phyloP scores from a whole-genome alignment of 75 land plant genomes.

The Larix kaempferi region DNA sequence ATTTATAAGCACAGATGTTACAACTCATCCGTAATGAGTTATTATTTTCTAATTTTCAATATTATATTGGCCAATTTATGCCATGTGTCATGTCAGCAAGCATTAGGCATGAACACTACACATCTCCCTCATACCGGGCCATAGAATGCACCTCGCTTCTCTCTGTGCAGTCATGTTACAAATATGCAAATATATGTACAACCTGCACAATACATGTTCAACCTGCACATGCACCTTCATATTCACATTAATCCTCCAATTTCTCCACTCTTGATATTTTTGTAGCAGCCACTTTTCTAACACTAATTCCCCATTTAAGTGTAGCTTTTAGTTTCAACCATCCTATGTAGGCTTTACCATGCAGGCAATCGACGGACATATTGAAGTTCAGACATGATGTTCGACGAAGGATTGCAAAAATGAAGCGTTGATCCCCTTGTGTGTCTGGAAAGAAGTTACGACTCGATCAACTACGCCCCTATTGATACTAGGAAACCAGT shows the following conservation, averaged over 20 bases:
- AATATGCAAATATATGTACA: not conserved
- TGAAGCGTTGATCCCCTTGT: conserved; percentile 12
- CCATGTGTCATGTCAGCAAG: not conserved
- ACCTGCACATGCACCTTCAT: not conserved
- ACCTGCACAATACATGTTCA: not conserved
- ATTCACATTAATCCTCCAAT: conserved; percentile 31
- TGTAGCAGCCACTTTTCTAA: conserved; percentile 25
- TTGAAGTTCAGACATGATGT: conserved; percentile 1
- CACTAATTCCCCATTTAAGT: conserved; percentile 27
- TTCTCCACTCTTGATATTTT: conserved; percentile 51
- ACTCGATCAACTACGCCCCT: not conserved
- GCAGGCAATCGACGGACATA: conserved; percentile 2
- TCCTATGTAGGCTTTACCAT: conserved; percentile 9
- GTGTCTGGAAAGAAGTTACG: not conserved
- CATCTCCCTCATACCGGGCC: no score
- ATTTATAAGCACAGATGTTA: not conserved
- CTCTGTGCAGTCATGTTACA: no score
- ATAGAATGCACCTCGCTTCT: no score
- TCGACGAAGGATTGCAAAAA: conserved; percentile 9
- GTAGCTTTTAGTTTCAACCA: conserved; percentile 44
- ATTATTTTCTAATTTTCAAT: not conserved
- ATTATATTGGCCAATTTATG: not conserved
- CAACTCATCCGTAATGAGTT: not conserved
- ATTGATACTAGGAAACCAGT: not conserved
- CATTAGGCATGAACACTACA: no score